Evolutionary conservation across 495 filamentous ascomycete species (phyloP).

Genomic region (Hypoxylon crocopeplum): DNA sequence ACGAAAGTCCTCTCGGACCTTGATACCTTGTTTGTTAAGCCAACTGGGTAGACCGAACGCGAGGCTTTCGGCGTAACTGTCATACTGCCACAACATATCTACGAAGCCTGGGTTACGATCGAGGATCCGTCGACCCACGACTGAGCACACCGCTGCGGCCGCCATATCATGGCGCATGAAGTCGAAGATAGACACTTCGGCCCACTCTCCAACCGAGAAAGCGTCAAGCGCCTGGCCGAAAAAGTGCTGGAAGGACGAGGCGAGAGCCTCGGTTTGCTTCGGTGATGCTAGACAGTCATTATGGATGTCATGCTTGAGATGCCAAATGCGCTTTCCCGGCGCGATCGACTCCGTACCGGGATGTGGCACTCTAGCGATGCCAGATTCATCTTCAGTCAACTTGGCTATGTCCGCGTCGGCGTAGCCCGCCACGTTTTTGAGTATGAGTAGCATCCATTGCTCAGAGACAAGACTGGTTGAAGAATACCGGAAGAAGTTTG

Average conservation of each 20-base stretch:
- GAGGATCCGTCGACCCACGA: conserved; percentile 14
- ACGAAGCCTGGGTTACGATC: conserved; percentile 6
- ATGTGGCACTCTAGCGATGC: conserved; percentile 5
- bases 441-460: conserved; percentile 24
- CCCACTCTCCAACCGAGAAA: conserved; percentile 15
- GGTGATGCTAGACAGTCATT: conserved; percentile 17
- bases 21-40: conserved; percentile 65
- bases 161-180: conserved; percentile 30
- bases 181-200: conserved; percentile 4
- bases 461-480: conserved; percentile 21
- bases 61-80: neutral
- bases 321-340: conserved; percentile 32
- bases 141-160: conserved; percentile 6
- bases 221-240: conserved; percentile 18
- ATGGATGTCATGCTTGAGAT: conserved; percentile 22
- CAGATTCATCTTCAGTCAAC: conserved; percentile 27
- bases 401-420: conserved; percentile 14
- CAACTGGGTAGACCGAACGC: conserved; percentile 46
- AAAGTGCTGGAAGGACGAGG: conserved; percentile 13
- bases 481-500: conserved; percentile 29
- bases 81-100: conserved; percentile 16
- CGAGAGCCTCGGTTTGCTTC: neutral
- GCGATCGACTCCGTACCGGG: conserved; percentile 1
- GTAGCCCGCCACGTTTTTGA: conserved; percentile 12
- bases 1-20: conserved; percentile 7